phyloP scores from a whole-genome alignment of 2,329 filamentous ascomycete genomes.

The Penicillium sp. region DNA sequence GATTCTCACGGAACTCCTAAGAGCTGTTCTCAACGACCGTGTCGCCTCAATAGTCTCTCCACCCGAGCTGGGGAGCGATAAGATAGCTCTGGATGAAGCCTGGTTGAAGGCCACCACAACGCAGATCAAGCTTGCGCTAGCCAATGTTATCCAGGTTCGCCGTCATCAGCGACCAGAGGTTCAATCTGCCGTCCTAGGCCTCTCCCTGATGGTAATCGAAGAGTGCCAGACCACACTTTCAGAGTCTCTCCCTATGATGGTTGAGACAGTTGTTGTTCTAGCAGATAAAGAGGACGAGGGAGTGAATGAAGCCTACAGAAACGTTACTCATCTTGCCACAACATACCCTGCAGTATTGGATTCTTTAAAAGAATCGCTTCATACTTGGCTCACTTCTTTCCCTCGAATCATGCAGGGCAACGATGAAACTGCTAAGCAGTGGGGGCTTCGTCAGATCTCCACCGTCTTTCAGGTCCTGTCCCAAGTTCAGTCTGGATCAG shows the following conservation, averaged over 20 bases:
- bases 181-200: constrained; percentile 60
- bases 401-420: constrained; percentile 78
- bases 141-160: constrained; percentile 72
- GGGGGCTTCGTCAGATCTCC: constrained; percentile 71
- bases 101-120: constrained; percentile 79
- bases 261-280: constrained; percentile 77
- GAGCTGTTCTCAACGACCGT: constrained; percentile 47
- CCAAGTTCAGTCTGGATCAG: constrained; percentile 53
- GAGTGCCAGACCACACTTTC: constrained; percentile 72
- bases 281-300: constrained; percentile 50
- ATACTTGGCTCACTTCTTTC: constrained; percentile 77
- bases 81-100: constrained; percentile 43
- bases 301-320: constrained; percentile 34
- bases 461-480: constrained; percentile 67
- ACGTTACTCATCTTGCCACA: constrained; percentile 59
- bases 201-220: constrained; percentile 74
- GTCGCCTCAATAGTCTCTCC: constrained; percentile 23
- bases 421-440: constrained; percentile 73
- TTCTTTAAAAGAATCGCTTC: constrained; percentile 66
- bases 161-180: constrained; percentile 69
- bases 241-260: constrained; percentile 66
- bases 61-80: constrained; percentile 35
- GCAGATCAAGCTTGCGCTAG: constrained; percentile 80
- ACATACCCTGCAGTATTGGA: constrained; percentile 63
- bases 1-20: constrained; percentile 52